Evolutionary conservation across 2,329 filamentous ascomycete genomes (phyloP).

Genomic region (Clonostachys solani): DNA sequence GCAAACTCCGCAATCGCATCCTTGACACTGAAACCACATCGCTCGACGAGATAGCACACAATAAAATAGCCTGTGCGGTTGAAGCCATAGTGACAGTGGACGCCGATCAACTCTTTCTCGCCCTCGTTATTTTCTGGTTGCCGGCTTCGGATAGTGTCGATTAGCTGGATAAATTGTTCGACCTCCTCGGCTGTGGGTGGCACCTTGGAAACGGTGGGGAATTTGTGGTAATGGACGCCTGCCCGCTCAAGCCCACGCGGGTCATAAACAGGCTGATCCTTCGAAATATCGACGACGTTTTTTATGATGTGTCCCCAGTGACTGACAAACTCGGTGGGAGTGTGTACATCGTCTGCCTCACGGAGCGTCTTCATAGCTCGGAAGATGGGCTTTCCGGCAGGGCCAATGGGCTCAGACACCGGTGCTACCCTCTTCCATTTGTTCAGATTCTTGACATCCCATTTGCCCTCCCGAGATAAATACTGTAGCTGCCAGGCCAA

Average conservation of each 20-base stretch:
- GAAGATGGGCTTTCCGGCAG: conserved; percentile 53
- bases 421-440: conserved; percentile 84
- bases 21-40: conserved; percentile 65
- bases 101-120: conserved; percentile 55
- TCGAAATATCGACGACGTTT: conserved; percentile 85
- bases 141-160: conserved; percentile 55
- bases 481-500: conserved; percentile 90
- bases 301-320: conserved; percentile 64
- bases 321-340: conserved; percentile 66
- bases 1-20: conserved; percentile 79
- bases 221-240: conserved; percentile 75
- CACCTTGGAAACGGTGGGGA: conserved; percentile 87
- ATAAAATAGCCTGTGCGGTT: conserved; percentile 92
- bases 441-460: conserved; percentile 93
- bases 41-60: conserved; percentile 85
- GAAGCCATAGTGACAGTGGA: conserved; percentile 95
- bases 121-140: conserved; percentile 35
- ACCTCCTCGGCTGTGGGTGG: conserved; percentile 62
- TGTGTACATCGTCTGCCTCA: conserved; percentile 81
- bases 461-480: conserved; percentile 86
- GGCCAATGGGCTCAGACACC: conserved; percentile 72
- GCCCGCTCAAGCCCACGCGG: conserved; percentile 63
- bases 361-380: conserved; percentile 90
- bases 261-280: conserved; percentile 87
- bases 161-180: conserved; percentile 46